A percentile compares a stretch with the other conserved stretches of the same genome.
Conservation (phyloP, 2,329 filamentous ascomycete species). For the Metarhizium sp. region DNA sequence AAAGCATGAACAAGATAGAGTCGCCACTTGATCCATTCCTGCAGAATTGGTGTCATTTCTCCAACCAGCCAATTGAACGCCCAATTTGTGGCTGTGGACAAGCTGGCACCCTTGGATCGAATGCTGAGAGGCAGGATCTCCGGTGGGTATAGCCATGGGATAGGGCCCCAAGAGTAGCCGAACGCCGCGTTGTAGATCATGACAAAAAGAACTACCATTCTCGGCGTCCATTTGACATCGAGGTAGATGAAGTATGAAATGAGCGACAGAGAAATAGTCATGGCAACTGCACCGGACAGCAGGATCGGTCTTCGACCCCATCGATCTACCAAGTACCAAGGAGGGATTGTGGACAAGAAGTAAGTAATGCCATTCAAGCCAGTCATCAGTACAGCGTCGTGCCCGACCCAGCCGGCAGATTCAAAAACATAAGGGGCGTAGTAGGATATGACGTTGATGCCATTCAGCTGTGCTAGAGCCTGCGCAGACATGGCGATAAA, state of each 20-base stretch:
- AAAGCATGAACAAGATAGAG: conserved; percentile 93
- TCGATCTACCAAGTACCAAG: conserved; percentile 92
- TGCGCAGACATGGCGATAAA: conserved; percentile 99
- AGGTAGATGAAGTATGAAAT: conserved; percentile 96
- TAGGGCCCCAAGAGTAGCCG: conserved; percentile 90
- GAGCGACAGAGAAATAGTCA: conserved; percentile 76
- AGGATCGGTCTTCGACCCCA: conserved; percentile 87
- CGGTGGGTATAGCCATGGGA: conserved; percentile 97
- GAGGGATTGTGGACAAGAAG: conserved; percentile 82
- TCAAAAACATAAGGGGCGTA: conserved; percentile 96
- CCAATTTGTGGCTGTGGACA: conserved; percentile 97
- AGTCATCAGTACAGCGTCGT: conserved; percentile 90
- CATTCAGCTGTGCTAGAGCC: conserved; percentile 89
- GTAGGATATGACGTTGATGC: conserved; percentile 99
- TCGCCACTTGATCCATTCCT: conserved; percentile 87
- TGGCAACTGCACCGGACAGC: conserved; percentile 78
- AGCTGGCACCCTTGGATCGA: conserved; percentile 88
- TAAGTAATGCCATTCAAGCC: conserved; percentile 91
- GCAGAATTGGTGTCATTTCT: conserved; percentile 86
- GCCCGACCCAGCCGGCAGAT: conserved; percentile 89
- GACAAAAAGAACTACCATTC: conserved; percentile 83
- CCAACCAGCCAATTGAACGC: conserved; percentile 97
- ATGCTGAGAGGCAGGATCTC: conserved; percentile 96
- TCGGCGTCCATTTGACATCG: conserved; percentile 68
- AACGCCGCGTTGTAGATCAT: conserved; percentile 99